These are phyloP conservation scores for Tylopilus intermedius DNA, from an alignment of 768 basidiomycete genomes.

Conservation along the genomic window DNA sequence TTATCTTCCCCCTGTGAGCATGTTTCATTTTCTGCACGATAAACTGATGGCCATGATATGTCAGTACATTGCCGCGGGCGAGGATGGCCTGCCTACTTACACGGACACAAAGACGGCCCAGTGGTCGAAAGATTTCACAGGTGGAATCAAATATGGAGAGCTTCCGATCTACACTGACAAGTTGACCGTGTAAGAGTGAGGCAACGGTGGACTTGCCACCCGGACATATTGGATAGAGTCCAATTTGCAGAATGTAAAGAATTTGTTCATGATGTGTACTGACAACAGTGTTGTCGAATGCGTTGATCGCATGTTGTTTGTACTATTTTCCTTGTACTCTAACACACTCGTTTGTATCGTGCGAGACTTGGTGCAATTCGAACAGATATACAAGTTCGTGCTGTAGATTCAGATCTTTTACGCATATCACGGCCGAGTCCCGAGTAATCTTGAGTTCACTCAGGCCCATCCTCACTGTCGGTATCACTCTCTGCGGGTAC, in stretches of 20 bases:
- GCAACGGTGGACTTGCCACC: not conserved
- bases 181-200: conserved; percentile 3
- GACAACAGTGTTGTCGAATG: conserved; percentile 9
- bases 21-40: not conserved
- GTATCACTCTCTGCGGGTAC: conserved; percentile 33
- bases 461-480: conserved; percentile 1
- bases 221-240: conserved; percentile 7
- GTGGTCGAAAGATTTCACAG: conserved; percentile 25
- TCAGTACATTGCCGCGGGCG: conserved; percentile 38
- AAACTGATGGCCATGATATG: not conserved
- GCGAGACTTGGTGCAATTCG: not conserved
- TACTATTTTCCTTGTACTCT: not conserved
- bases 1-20: conserved; percentile 40
- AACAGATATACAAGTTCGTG: not conserved
- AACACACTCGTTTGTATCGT: not conserved
- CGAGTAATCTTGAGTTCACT: not conserved
- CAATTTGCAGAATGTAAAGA: not conserved
- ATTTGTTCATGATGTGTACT: conserved; percentile 3
- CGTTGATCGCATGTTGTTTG: conserved; percentile 16
- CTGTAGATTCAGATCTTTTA: conserved; percentile 3
- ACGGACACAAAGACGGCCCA: conserved; percentile 22
- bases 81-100: conserved; percentile 32
- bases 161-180: conserved; percentile 42
- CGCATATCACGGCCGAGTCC: not conserved
- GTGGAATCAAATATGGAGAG: conserved; percentile 32